A percentile compares a stretch with the other conserved stretches of the same genome.
Evolutionary conservation across 2,329 filamentous ascomycete genomes (phyloP).

Genomic region (Orbilia oligospora): DNA sequence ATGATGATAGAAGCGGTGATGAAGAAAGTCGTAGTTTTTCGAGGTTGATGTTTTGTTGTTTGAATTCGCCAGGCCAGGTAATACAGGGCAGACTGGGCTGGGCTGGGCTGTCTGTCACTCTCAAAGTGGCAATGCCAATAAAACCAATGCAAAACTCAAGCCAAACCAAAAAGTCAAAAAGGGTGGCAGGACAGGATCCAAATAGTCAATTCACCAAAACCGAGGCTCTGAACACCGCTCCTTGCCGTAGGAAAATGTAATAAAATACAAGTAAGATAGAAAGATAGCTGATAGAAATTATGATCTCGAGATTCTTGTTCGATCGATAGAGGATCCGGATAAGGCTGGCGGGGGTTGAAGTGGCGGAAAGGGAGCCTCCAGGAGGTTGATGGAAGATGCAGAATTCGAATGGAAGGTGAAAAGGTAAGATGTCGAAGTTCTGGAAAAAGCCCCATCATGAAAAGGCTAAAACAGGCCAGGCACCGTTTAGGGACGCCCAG

Average conservation of each 20-base stretch:
- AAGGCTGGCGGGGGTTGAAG: background rate
- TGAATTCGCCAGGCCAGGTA: conserved; percentile 15
- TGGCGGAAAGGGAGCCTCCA: background rate
- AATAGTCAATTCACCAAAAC: background rate
- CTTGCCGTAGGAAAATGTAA: background rate
- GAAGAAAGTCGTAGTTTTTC: conserved; percentile 18
- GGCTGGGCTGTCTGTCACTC: conserved; percentile 27
- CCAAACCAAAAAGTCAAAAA: conserved; percentile 21
- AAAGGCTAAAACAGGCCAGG: conserved; percentile 42
- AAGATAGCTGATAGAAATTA: too few relatives aligned
- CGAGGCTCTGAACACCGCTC: background rate
- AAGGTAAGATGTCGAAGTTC: conserved; percentile 46
- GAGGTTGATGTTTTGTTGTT: conserved; percentile 15
- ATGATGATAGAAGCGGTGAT: background rate
- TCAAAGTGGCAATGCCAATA: conserved; percentile 52
- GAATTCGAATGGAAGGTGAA: conserved; percentile 9
- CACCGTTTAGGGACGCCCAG: conserved; percentile 37
- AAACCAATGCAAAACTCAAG: conserved; percentile 30
- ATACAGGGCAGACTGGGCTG: background rate
- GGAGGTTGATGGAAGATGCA: background rate
- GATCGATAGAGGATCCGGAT: background rate
- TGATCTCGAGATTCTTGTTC: background rate
- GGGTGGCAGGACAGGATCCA: conserved; percentile 16
- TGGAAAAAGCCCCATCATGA: conserved; percentile 42
- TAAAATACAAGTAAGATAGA: background rate